These are phyloP conservation scores for Malus sieversii DNA, from an alignment of 306 rosid genomes.

Conservation along the genomic window DNA sequence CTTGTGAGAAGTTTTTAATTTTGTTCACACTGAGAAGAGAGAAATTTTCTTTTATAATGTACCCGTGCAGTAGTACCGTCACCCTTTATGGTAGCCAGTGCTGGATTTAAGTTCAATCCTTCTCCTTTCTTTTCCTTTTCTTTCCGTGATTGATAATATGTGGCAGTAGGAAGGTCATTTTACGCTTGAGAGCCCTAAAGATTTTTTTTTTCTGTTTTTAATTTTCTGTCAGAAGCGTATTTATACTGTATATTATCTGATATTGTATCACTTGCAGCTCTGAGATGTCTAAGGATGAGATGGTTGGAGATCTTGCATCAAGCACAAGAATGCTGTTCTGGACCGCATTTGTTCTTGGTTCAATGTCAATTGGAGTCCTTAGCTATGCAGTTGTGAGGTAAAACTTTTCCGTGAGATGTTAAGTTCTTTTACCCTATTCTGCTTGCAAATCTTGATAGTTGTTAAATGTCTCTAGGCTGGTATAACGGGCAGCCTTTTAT, in stretches of 20 bases:
- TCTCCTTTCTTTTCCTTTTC: background rate
- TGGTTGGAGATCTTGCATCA: constrained; percentile 55
- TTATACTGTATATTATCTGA: background rate
- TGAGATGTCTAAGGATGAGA: constrained; percentile 71
- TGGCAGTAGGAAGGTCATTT: background rate
- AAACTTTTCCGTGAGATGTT: background rate
- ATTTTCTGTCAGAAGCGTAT: background rate
- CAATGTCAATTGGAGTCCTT: constrained; percentile 68
- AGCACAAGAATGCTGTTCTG: constrained; percentile 48
- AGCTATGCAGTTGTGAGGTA: constrained; percentile 69
- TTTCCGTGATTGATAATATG: background rate
- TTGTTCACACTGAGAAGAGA: too few species aligned
- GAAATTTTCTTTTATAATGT: too few species aligned
- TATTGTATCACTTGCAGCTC: constrained; percentile 46
- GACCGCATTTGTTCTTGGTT: constrained; percentile 54
- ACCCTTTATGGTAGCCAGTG: too few species aligned
- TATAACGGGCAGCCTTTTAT: background rate
- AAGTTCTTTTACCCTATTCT: background rate
- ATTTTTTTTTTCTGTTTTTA: too few species aligned
- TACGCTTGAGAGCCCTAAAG: background rate
- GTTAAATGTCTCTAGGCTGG: background rate
- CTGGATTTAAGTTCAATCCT: background rate
- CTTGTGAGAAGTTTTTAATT: too few species aligned
- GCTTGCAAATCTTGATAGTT: background rate
- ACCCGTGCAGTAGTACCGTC: too few species aligned